phyloP scores from a whole-genome alignment of 208 protist species.

The Leishmania martiniquensis region DNA sequence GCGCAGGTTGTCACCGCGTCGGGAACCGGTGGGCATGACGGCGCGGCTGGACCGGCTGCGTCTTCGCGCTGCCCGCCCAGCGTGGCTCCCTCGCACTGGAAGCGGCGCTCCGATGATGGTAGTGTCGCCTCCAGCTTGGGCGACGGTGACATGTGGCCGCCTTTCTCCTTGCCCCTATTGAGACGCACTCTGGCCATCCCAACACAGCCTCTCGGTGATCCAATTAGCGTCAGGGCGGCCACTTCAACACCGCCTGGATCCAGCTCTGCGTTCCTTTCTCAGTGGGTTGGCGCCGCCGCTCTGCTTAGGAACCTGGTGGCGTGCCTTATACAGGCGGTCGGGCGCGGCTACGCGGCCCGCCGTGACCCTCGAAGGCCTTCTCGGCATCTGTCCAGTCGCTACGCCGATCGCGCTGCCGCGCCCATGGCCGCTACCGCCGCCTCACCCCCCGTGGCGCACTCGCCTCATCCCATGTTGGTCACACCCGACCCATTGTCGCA shows the following conservation, averaged over 20 bases:
- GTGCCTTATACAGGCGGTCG: slow-evolving; percentile 31
- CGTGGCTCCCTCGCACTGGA: background rate
- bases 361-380: slow-evolving; percentile 7
- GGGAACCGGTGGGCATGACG: background rate
- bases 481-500: background rate
- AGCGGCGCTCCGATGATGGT: background rate
- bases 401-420: background rate
- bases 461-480: background rate
- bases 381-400: background rate
- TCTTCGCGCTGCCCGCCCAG: background rate
- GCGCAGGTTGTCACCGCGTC: background rate
- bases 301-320: slow-evolving; percentile 19
- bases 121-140: background rate
- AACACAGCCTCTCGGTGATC: background rate
- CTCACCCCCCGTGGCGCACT: background rate
- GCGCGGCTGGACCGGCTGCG: background rate
- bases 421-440: background rate
- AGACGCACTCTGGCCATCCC: background rate
- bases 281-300: slow-evolving; percentile 1
- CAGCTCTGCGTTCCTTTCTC: background rate
- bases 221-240: background rate
- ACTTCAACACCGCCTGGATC: background rate
- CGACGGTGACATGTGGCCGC: background rate
- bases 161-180: background rate
- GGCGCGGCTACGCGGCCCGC: slow-evolving; percentile 39